A percentile compares a stretch with the other conserved stretches of the same genome.
phyloP scores from a whole-genome alignment of 2,329 filamentous ascomycete species.

The Canariomyces notabilis region DNA sequence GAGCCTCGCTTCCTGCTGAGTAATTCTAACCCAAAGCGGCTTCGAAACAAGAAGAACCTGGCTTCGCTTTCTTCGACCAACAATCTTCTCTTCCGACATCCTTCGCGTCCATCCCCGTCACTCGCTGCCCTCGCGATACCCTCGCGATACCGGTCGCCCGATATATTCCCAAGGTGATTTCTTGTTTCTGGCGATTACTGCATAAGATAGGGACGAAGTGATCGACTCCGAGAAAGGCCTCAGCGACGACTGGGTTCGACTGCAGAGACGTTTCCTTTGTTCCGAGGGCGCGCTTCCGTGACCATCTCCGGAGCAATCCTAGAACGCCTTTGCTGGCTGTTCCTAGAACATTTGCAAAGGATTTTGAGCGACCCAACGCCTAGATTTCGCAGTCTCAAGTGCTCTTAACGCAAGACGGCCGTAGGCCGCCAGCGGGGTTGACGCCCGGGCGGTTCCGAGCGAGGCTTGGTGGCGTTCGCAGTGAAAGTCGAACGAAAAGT shows the following conservation, averaged over 20 bases:
- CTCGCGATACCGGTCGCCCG: too few species aligned
- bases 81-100: neutral
- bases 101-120: neutral
- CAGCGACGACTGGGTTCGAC: conserved; percentile 10
- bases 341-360: conserved; percentile 31
- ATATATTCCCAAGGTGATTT: too few species aligned
- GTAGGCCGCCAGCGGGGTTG: neutral
- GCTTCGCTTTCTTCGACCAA: neutral
- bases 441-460: too few species aligned
- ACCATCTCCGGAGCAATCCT: conserved; percentile 31
- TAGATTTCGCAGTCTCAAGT: neutral
- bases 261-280: conserved; percentile 35
- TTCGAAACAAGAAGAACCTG: neutral
- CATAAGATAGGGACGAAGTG: too few species aligned
- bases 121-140: neutral
- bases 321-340: conserved; percentile 61
- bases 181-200: too few species aligned
- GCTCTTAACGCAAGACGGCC: neutral
- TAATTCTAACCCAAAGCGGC: neutral
- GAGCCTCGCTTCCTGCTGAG: too few species aligned
- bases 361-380: neutral
- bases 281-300: conserved; percentile 29
- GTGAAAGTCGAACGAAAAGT: too few species aligned
- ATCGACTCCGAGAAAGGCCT: too few species aligned
- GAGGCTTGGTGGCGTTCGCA: too few species aligned